Percentiles rank a stretch among this genome's conserved stretches.
phyloP scores from a whole-genome alignment of 768 basidiomycete species.

The Panaeolus cyanescens region DNA sequence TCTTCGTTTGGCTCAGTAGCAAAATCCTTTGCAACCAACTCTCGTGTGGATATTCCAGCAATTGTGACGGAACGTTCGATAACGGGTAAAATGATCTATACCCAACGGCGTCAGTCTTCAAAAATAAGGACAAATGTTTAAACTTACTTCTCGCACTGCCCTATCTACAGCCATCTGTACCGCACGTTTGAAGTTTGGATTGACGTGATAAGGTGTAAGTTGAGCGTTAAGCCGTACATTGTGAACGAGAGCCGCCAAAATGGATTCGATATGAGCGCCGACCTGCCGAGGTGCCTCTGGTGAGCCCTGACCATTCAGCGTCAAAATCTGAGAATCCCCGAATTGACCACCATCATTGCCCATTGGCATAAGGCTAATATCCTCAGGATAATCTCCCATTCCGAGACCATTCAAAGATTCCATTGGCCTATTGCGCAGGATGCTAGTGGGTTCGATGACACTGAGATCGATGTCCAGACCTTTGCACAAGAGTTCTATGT shows the following conservation, averaged over 20 bases:
- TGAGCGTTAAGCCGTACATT: slow-evolving; percentile 79
- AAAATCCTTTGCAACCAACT: slow-evolving; percentile 95
- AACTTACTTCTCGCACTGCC: slow-evolving; percentile 87
- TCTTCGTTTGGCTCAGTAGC: slow-evolving; percentile 90
- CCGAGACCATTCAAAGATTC: slow-evolving; percentile 61
- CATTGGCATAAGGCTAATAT: slow-evolving; percentile 80
- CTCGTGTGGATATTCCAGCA: slow-evolving; percentile 95
- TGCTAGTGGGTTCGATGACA: slow-evolving; percentile 77
- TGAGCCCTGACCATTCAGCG: slow-evolving; percentile 59
- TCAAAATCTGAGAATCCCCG: slow-evolving; percentile 63
- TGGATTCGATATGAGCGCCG: slow-evolving; percentile 79
- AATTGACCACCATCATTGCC: slow-evolving; percentile 53
- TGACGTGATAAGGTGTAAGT: slow-evolving; percentile 71
- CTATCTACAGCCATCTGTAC: slow-evolving; percentile 90
- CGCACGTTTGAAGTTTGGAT: slow-evolving; percentile 86
- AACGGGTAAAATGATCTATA: slow-evolving; percentile 91
- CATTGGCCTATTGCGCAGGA: slow-evolving; percentile 77
- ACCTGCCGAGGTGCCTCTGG: slow-evolving; percentile 69
- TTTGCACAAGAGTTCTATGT: slow-evolving; percentile 97
- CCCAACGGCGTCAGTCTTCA: slow-evolving; percentile 4
- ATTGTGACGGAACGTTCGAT: slow-evolving; percentile 98
- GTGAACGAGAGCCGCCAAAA: slow-evolving; percentile 68
- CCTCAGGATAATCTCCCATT: slow-evolving; percentile 77
- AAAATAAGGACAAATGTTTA: slow-evolving; percentile 11
- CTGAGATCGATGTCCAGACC: slow-evolving; percentile 86